Base-by-base conservation (phyloP, 2,329 filamentous ascomycete genomes). In the Teratosphaeria gauchensis region DNA sequence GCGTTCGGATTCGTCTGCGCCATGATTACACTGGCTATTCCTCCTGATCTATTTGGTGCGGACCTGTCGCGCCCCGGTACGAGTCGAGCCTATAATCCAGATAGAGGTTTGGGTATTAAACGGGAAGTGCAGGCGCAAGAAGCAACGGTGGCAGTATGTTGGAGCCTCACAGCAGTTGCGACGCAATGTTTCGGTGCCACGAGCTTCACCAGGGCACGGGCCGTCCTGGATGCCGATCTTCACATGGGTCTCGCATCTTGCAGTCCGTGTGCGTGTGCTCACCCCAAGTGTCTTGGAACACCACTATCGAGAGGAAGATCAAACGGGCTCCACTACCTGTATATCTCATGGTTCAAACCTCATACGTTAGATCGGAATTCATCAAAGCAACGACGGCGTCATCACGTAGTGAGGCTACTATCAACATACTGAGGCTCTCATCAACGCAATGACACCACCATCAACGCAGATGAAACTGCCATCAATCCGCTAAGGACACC, bases 1-100 rank as follows among this genome's bases (percentile, higher is more conserved):
- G 63, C 63, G 55, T 63, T 64, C 32, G 63, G 63, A 56, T 64
- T 64, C 38, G 62, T 64, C 56, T 64, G 63, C 38, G 63, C 63
- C 63, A 63, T 64, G 30, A 48, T 55, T 58, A 59, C 57, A 59
- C 57, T 58, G 19, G 53, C 30, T 19, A 7, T 11, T 4, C 14
- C n/a, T 48, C 42, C n/a, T 8, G n/a, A 19, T 48, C 16, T 48
- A 8, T 4, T 48, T 48, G 42, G 9, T 48, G 42, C 4, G n/a
- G 42, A 2, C 19, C 16, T n/a, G 42, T 24, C 42, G 42, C 42
- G 7, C n/a, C 3, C 42, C 19, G 35, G n/a, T 5, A 16, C 16
- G 42, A 19, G n/a, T 8, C 19, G 19, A 48, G 19, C 9, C 42
- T 48, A n/a, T 1, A 19, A 21, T 21, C 42, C 9, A 48, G 1